phyloP scores from a whole-genome alignment of 1,284 basidiomycete genomes.

The Ustilago vetiveriae region DNA sequence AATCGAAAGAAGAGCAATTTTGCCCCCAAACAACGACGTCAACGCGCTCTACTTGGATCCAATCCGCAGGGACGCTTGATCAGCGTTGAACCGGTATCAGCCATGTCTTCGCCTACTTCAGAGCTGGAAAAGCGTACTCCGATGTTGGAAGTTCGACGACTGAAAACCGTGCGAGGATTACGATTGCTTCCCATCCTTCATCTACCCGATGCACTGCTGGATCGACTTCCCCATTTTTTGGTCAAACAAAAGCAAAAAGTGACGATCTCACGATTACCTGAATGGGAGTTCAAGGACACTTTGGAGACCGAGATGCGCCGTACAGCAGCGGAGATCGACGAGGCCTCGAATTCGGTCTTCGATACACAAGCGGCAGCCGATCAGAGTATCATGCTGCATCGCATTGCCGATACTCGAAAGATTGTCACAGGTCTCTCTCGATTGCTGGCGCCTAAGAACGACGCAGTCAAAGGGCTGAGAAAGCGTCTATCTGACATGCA shows the following conservation, averaged over 20 bases:
- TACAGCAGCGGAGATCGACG: slow-evolving; percentile 49
- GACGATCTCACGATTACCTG: slow-evolving; percentile 39
- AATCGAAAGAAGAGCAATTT: slow-evolving; percentile 36
- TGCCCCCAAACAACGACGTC: slow-evolving; percentile 48
- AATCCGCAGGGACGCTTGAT: slow-evolving; percentile 44
- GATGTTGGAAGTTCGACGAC: slow-evolving; percentile 45
- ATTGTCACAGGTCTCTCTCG: slow-evolving; percentile 84
- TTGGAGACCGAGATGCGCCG: slow-evolving; percentile 48
- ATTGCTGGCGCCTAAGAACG: slow-evolving; percentile 81
- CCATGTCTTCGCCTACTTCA: slow-evolving; percentile 5
- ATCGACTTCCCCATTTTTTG: slow-evolving; percentile 22
- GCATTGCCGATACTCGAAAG: slow-evolving; percentile 82
- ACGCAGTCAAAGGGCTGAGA: slow-evolving; percentile 81
- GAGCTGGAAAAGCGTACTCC: slow-evolving; percentile 42
- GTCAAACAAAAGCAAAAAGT: slow-evolving; percentile 48
- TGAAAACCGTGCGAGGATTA: slow-evolving; percentile 38
- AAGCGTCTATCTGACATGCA: slow-evolving; percentile 74
- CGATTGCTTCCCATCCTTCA: slow-evolving; percentile 20
- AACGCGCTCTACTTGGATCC: slow-evolving; percentile 33
- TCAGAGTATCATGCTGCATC: slow-evolving; percentile 71
- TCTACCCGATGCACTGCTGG: slow-evolving; percentile 10
- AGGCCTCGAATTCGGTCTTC: slow-evolving; percentile 47
- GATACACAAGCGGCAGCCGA: slow-evolving; percentile 53
- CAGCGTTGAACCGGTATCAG: slow-evolving; percentile 41
- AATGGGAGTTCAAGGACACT: slow-evolving; percentile 45